Evolutionary conservation across 2,329 filamentous ascomycete species (phyloP).

Genomic region (Trichoderma atrobrunneum): DNA sequence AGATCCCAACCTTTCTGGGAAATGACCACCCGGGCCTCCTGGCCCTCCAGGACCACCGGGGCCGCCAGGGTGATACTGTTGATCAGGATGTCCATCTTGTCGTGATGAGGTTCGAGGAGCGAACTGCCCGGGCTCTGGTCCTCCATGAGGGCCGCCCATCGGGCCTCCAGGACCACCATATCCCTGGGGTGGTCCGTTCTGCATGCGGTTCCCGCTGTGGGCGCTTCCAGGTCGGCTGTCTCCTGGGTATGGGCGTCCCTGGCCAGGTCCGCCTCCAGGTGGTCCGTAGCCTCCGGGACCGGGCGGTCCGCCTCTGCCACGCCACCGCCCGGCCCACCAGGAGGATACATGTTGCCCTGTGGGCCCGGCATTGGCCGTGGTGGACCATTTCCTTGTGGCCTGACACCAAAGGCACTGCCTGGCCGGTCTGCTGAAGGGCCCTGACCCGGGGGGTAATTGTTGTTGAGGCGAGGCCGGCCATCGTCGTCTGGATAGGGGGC

Average conservation of each 20-base stretch:
- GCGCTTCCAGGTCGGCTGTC: conserved; percentile 30
- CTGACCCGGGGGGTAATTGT: conserved; percentile 48
- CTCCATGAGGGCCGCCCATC: conserved; percentile 7
- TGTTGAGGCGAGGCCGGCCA: conserved; percentile 40
- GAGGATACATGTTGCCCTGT: conserved; percentile 46
- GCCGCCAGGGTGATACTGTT: conserved; percentile 32
- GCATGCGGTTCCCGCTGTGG: conserved; percentile 25
- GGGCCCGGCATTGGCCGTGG: conserved; percentile 40
- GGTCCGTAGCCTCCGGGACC: conserved; percentile 43
- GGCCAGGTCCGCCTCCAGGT: conserved; percentile 1
- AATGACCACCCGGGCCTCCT: conserved; percentile 20
- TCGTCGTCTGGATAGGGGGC: conserved; percentile 57
- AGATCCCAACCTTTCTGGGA: conserved; percentile 35
- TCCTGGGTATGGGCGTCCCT: conserved; percentile 22
- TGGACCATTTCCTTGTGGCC: conserved; percentile 37
- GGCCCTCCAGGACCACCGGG: conserved; percentile 26
- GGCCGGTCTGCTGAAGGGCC: conserved; percentile 49
- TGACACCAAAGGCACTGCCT: conserved; percentile 53
- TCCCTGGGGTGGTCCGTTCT: background rate
- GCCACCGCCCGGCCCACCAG: conserved; percentile 36
- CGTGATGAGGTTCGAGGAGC: conserved; percentile 36
- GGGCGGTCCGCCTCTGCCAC: conserved; percentile 44
- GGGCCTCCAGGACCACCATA: conserved; percentile 2
- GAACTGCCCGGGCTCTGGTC: conserved; percentile 36
- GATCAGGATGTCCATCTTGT: conserved; percentile 26